Evolutionary conservation across 768 basidiomycete genomes (phyloP).

Genomic region (Suillus discolor): DNA sequence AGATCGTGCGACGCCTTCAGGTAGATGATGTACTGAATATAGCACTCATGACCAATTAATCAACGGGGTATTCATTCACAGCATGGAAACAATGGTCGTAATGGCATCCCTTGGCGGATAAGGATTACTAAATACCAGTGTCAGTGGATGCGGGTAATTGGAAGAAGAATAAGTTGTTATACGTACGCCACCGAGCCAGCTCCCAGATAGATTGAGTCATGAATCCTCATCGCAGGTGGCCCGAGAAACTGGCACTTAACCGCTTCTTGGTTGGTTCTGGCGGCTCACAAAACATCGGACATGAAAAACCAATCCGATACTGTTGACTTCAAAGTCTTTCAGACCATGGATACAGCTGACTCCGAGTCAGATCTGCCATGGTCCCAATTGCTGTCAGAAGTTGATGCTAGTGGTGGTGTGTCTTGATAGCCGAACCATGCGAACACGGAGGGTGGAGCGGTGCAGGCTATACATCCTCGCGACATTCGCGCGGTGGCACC

Average conservation of each 20-base stretch:
- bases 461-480: constrained; percentile 1
- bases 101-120: background rate
- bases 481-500: background rate
- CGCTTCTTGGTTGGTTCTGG: background rate
- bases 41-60: background rate
- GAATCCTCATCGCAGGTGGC: background rate
- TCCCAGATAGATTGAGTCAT: background rate
- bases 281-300: background rate
- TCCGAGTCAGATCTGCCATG: background rate
- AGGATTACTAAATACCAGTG: background rate
- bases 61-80: background rate
- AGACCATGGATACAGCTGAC: background rate
- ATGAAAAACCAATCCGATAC: background rate
- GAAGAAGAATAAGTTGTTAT: background rate
- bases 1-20: too few species aligned
- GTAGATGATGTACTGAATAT: background rate
- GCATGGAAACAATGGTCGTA: background rate
- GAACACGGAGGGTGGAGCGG: background rate
- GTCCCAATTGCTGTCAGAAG: background rate
- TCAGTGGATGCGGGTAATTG: background rate
- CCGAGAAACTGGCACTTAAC: background rate
- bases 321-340: too few species aligned
- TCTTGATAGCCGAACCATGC: background rate
- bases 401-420: background rate
- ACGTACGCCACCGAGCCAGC: background rate